Percentiles rank a stretch among this genome's conserved stretches.
These are phyloP conservation scores for Ascochyta viciae-villosae DNA, from an alignment of 2,329 filamentous ascomycete genomes.

Conservation along the genomic window DNA sequence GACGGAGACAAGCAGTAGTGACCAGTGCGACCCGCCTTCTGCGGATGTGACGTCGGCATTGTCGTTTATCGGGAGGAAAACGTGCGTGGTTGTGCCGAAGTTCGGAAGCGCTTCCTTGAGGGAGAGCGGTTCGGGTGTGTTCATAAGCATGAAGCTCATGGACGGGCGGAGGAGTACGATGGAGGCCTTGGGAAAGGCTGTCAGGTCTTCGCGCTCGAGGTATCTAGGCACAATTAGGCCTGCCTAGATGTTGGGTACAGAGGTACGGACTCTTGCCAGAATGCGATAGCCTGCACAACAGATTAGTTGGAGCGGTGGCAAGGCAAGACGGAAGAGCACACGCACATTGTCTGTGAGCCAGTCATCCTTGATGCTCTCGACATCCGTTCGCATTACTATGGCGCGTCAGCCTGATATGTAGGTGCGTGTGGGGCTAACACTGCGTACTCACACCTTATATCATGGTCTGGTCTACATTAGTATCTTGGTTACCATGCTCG, in stretches of 20 bases:
- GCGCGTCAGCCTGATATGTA: constrained; percentile 26
- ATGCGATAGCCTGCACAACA: constrained; percentile 79
- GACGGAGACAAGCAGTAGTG: constrained; percentile 84
- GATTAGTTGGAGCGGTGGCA: constrained; percentile 9
- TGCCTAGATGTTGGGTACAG: not conserved
- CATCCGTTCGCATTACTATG: constrained; percentile 84
- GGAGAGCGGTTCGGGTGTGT: constrained; percentile 65
- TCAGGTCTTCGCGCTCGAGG: constrained; percentile 87
- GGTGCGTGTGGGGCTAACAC: not conserved
- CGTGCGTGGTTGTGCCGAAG: constrained; percentile 82
- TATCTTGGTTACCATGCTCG: not conserved
- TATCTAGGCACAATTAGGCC: constrained; percentile 59
- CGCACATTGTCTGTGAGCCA: constrained; percentile 94
- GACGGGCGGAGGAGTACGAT: constrained; percentile 91
- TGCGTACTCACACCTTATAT: constrained; percentile 65
- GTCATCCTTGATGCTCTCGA: constrained; percentile 86
- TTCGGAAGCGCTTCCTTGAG: constrained; percentile 76
- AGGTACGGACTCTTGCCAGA: constrained; percentile 85
- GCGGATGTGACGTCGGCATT: constrained; percentile 77
- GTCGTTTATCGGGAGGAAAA: constrained; percentile 96
- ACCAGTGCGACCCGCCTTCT: constrained; percentile 97
- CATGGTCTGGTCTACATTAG: constrained; percentile 61
- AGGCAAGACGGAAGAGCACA: not conserved
- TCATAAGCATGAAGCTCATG: constrained; percentile 91
- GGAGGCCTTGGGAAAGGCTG: constrained; percentile 78